Evolutionary conservation across 2,329 filamentous ascomycete genomes (phyloP).

Genomic region (Byssoonygena ceratinophila): DNA sequence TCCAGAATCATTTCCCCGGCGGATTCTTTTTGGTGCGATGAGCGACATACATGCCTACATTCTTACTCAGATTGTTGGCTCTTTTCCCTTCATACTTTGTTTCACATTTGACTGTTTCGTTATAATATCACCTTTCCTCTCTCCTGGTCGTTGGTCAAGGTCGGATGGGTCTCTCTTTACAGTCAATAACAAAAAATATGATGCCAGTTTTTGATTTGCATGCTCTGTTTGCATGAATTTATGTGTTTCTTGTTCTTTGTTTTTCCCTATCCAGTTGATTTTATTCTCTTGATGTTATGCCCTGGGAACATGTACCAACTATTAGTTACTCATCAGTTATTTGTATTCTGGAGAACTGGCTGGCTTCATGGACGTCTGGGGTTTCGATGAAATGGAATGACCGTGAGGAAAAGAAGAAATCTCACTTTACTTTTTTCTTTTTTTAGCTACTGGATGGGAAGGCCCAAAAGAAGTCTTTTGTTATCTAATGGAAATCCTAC

Average conservation of each 20-base stretch:
- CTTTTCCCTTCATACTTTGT: background rate
- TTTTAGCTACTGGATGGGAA: background rate
- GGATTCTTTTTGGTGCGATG: background rate
- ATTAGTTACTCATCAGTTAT: constrained; percentile 11
- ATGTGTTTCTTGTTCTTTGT: constrained; percentile 18
- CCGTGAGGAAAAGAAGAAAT: background rate
- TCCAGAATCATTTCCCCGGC: background rate
- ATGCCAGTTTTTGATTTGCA: constrained; percentile 6
- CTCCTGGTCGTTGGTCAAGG: constrained; percentile 10
- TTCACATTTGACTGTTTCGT: constrained; percentile 4
- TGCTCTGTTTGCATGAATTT: constrained; percentile 16
- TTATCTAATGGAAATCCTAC: background rate
- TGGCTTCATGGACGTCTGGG: constrained; percentile 11
- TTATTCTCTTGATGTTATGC: constrained; percentile 20
- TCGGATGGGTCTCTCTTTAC: constrained; percentile 8
- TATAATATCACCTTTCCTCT: constrained; percentile 2
- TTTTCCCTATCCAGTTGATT: constrained; percentile 16
- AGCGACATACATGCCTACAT: background rate
- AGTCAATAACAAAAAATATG: constrained; percentile 12
- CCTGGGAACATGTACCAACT: constrained; percentile 17
- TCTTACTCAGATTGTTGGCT: background rate
- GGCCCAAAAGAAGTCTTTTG: constrained; percentile 2
- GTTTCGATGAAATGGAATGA: constrained; percentile 13
- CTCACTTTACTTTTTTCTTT: background rate
- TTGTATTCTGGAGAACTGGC: constrained; percentile 16